Evolutionary conservation across 768 basidiomycete species (phyloP), one percentile per base, ranked within the genome.

Genomic region (Candolleomyces eurysporus): DNA sequence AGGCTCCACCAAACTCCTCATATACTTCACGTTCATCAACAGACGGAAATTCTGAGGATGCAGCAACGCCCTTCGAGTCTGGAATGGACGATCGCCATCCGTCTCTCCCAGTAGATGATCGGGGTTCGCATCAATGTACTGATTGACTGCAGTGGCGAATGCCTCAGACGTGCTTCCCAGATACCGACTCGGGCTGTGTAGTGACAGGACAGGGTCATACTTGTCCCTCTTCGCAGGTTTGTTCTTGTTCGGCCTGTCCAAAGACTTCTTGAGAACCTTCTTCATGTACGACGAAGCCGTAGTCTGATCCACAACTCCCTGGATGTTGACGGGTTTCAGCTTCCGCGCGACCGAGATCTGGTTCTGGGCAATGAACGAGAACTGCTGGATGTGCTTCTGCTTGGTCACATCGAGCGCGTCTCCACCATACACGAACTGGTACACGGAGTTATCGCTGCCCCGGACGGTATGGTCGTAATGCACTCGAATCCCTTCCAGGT

Each of bases 381-480:
- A 98, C 70, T 97, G 87, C 63, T 87, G 84, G 16, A 99, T 81
- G 75, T 98, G 94, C 73, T 96, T 97, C 76, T 98, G 96, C 75
- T 92, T 95, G 57, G 95, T 98, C 49, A 98, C 94, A 69, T 99
- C 97, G 54, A 99, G 82, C 14, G 90, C 90, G 69, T 99, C 97
- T 55, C 96, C 97, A 11, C 97, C 97, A 71, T 99, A 99, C 60
- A 89, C 82, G 80, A 99, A 99, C 73, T 99, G 97, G 69, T 96
- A 92, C 48, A 99, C 80, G 3, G 94, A 92, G 19, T 87, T 85
- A 72, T 99, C 97, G 71, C 91, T 92, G 51, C 96, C 96, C 57
- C 97, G 92, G 45, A 99, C 95, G 36, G 96, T 98, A 72, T 98
- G 88, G 74, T 99, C 97, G 74, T 99, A 99, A 72, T 98, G 96